A percentile compares a stretch with the other conserved stretches of the same genome.
Evolutionary conservation across 192 early-diverging fungal species (phyloP).

Genomic region (Umbelopsis sp.): DNA sequence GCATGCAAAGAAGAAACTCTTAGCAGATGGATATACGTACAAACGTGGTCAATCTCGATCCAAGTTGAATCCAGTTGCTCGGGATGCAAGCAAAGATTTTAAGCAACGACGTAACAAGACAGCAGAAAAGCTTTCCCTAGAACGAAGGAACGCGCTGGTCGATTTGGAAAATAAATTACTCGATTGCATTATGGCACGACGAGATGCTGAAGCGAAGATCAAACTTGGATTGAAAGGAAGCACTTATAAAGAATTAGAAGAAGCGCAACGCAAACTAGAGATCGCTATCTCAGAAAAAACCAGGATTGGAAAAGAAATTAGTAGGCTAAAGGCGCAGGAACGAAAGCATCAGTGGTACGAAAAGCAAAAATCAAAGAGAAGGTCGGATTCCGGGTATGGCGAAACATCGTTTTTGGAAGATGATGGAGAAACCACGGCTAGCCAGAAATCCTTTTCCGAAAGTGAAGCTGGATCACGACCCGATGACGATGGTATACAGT

Average conservation of each 20-base stretch:
- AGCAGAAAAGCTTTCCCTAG: constrained; percentile 40
- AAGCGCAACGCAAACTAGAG: not conserved
- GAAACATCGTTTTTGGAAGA: constrained; percentile 6
- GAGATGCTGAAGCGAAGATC: not conserved
- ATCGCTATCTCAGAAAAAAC: not conserved
- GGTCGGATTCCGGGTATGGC: constrained; percentile 14
- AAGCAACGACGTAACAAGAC: constrained; percentile 47
- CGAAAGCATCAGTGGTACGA: constrained; percentile 67
- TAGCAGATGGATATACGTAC: constrained; percentile 55
- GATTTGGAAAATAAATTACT: constrained; percentile 39
- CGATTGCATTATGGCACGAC: constrained; percentile 3
- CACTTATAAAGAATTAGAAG: not conserved
- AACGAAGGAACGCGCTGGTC: constrained; percentile 37
- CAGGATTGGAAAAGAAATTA: constrained; percentile 12
- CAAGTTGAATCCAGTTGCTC: constrained; percentile 49
- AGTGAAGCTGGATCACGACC: constrained; percentile 19
- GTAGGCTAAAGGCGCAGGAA: constrained; percentile 51
- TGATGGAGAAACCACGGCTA: not conserved
- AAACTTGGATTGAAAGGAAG: constrained; percentile 2
- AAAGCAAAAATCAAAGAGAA: constrained; percentile 44
- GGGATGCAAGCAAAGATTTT: constrained; percentile 34
- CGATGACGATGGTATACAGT: not conserved
- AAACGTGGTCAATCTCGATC: constrained; percentile 60
- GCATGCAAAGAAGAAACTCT: constrained; percentile 50
- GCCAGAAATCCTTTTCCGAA: not conserved